Evolutionary conservation across 2,329 filamentous ascomycete species (phyloP), one percentile per base, ranked within the genome.

Genomic region (Akanthomyces lecanii): DNA sequence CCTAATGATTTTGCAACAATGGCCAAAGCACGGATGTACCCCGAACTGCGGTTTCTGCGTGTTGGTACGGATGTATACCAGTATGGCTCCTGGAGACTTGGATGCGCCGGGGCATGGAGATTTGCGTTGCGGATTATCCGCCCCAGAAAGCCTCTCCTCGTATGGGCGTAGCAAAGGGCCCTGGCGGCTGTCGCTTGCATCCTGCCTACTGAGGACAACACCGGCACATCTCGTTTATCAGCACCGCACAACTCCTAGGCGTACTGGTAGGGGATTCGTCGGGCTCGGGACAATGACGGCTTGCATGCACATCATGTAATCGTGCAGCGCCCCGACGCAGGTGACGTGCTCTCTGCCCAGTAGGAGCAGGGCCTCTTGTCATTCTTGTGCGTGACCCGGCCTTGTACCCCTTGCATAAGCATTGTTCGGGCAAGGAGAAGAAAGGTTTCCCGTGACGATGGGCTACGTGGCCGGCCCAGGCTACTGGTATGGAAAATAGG

Each of bases 271-370:
- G 33, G 12, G 33, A 12, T 38, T 38, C 21, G 33, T 38, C 33
- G 33, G 33, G 33, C 33, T 38, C 33, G 33, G 7, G 21, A 47
- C 18, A 23, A n/a, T 8, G 51, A 11, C 33, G 36, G 10, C 3
- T 28, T 47, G 54, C 54, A 57, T 57, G 54, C 54, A 57, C 54
- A 57, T 57, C 54, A 57, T 57, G 54, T 57, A 40, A 28, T 47
- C 40, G 30, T 54, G 51, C 51, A 40, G 33, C 36, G 14, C 6
- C 6, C 16, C 5, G 21, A 21, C 21, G 21, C 21, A 21, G 21
- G 42, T 18, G 42, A 21, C 16, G 42, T 21, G 42, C 42, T n/a
- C 42, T 11, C 42, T 7, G 42, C 42, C 6, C 16, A 45, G 42
- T 16, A 45, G n/a, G n/a, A 38, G 10, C 33, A 38, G 10, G 33